These are phyloP conservation scores for Colletotrichum agaves DNA, from an alignment of 2,329 filamentous ascomycete species.

Conservation along the genomic window DNA sequence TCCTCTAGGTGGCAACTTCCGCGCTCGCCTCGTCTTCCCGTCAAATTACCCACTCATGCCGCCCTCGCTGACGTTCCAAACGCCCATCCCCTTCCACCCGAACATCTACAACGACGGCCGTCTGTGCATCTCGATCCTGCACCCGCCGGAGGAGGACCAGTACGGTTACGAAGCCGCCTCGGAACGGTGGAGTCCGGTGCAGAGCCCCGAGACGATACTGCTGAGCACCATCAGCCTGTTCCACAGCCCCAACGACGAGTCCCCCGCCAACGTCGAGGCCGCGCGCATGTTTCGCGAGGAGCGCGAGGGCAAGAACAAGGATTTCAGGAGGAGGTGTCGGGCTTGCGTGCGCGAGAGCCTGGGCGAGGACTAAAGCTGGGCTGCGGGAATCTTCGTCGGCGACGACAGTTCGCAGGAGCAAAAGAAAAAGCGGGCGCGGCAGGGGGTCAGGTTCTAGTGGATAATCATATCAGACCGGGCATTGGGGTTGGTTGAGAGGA, in stretches of 20 bases:
- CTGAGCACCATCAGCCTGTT: slow-evolving; percentile 93
- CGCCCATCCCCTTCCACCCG: slow-evolving; percentile 88
- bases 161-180: slow-evolving; percentile 91
- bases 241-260: slow-evolving; percentile 93
- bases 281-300: slow-evolving; percentile 89
- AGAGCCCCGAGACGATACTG: slow-evolving; percentile 94
- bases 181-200: slow-evolving; percentile 95
- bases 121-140: slow-evolving; percentile 97
- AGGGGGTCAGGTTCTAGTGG: background rate
- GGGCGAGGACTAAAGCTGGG: slow-evolving; percentile 69
- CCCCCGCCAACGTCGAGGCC: slow-evolving; percentile 93
- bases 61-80: slow-evolving; percentile 87
- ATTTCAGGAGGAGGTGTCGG: slow-evolving; percentile 83
- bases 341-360: slow-evolving; percentile 84
- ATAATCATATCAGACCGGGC: background rate
- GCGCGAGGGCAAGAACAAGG: slow-evolving; percentile 65
- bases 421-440: no score
- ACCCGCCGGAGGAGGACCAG: slow-evolving; percentile 92
- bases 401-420: no score
- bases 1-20: slow-evolving; percentile 85
- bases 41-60: slow-evolving; percentile 87
- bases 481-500: background rate
- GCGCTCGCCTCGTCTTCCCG: slow-evolving; percentile 85
- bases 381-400: no score
- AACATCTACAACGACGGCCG: slow-evolving; percentile 90